A percentile compares a stretch with the other conserved stretches of the same genome.
These are phyloP conservation scores for Pseudocercospora crystallina DNA, from an alignment of 2,329 filamentous ascomycete genomes.

Conservation along the genomic window DNA sequence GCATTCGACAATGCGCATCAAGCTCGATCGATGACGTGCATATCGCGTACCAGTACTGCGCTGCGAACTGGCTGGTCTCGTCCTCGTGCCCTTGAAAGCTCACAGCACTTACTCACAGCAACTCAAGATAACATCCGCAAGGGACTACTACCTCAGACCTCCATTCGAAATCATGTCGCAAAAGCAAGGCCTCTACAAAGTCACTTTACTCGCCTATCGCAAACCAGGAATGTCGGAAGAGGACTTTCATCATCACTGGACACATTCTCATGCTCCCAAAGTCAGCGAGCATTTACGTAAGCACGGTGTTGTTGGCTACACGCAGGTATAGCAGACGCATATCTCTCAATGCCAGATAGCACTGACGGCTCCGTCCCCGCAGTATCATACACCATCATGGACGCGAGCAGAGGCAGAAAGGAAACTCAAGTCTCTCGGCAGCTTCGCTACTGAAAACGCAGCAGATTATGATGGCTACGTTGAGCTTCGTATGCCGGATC, in stretches of 20 bases:
- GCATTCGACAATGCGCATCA: too few species aligned
- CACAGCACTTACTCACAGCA: too few species aligned
- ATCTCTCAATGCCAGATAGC: too few species aligned
- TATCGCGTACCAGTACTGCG: too few species aligned
- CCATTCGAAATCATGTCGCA: background rate
- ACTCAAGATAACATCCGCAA: too few species aligned
- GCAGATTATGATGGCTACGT: slow-evolving; percentile 17
- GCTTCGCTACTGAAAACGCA: slow-evolving; percentile 9
- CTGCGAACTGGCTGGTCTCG: too few species aligned
- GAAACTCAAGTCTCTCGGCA: slow-evolving; percentile 9
- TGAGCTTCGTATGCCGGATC: slow-evolving; percentile 14
- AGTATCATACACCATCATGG: slow-evolving; percentile 16
- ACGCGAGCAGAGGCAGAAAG: slow-evolving; percentile 6
- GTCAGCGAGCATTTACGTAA: slow-evolving; percentile 16
- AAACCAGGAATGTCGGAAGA: slow-evolving; percentile 17
- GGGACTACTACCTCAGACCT: too few species aligned
- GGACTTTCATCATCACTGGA: slow-evolving; percentile 21
- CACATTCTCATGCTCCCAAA: slow-evolving; percentile 17
- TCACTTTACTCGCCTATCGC: slow-evolving; percentile 16
- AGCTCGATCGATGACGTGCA: too few species aligned
- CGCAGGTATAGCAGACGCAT: slow-evolving; percentile 9
- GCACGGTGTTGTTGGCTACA: slow-evolving; percentile 18
- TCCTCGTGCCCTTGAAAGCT: too few species aligned
- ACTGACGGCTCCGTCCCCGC: too few species aligned
- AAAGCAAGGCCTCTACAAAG: slow-evolving; percentile 10